These are phyloP conservation scores for Pistacia integerrima DNA, from an alignment of 345 rosid genomes.

Conservation along the genomic window DNA sequence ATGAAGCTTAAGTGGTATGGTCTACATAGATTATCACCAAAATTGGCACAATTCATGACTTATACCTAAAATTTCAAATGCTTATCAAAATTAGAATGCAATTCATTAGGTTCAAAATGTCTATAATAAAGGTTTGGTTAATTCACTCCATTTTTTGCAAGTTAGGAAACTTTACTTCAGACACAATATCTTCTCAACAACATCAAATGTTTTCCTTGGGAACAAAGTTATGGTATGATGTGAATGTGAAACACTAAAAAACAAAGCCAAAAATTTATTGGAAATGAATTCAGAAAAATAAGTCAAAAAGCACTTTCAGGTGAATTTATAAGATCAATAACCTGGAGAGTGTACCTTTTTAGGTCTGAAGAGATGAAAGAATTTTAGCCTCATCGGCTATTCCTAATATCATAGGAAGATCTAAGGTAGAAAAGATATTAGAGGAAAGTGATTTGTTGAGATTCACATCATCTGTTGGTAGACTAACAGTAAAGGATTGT, in stretches of 20 bases:
- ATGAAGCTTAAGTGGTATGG: background rate
- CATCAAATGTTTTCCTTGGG: background rate
- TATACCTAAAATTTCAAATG: background rate
- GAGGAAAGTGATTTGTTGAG: conserved; percentile 49
- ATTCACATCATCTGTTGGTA: conserved; percentile 61
- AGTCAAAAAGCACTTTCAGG: background rate
- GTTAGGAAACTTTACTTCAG: background rate
- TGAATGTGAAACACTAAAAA: conserved; percentile 13
- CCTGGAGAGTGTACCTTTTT: conserved; percentile 59
- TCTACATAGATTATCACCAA: background rate
- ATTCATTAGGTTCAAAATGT: background rate
- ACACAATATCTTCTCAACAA: background rate
- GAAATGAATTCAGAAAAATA: background rate
- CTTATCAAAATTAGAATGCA: background rate
- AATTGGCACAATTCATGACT: background rate
- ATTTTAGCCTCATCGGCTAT: conserved; percentile 96
- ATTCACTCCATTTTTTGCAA: conserved; percentile 1
- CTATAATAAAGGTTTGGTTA: background rate
- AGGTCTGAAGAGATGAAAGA: conserved; percentile 95
- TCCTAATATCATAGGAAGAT: conserved; percentile 86
- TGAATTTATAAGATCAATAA: conserved; percentile 11
- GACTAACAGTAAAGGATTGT: conserved; percentile 86
- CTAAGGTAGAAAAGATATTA: conserved; percentile 69
- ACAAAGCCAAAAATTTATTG: background rate
- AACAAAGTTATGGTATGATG: background rate